A percentile compares a stretch with the other conserved stretches of the same genome.
Conservation (phyloP, 208 protist genomes). For the Trypanosoma rangeli region DNA sequence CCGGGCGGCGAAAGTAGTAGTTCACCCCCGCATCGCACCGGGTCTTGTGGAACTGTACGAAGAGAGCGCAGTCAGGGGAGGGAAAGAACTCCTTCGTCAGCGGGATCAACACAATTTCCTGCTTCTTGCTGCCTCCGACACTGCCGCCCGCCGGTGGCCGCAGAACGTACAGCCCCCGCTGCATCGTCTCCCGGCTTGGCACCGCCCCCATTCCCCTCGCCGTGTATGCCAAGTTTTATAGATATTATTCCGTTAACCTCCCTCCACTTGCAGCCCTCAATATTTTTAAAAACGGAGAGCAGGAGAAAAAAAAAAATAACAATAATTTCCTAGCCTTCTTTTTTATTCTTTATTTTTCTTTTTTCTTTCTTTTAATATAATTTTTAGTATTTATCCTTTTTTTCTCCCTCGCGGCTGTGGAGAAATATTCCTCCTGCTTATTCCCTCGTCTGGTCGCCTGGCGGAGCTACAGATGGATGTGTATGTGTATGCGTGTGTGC, state of each 20-base stretch:
- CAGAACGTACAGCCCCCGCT: constrained; percentile 54
- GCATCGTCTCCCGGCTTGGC: constrained; percentile 71
- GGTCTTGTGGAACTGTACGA: constrained; percentile 79
- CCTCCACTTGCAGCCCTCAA: too few relatives aligned
- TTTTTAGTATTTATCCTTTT: too few relatives aligned
- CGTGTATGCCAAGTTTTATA: too few relatives aligned
- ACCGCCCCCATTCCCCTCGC: constrained; percentile 56
- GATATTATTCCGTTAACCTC: too few relatives aligned
- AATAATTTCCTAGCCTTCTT: too few relatives aligned
- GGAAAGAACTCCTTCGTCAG: constrained; percentile 83
- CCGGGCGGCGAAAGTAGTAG: constrained; percentile 82
- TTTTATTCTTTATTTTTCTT: not conserved
- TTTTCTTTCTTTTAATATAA: not conserved
- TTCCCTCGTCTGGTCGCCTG: too few relatives aligned
- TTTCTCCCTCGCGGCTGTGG: too few relatives aligned
- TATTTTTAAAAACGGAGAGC: too few relatives aligned
- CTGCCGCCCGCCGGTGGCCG: constrained; percentile 21
- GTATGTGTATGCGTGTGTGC: too few relatives aligned
- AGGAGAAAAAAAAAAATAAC: too few relatives aligned
- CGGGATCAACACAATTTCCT: constrained; percentile 77
- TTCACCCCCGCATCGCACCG: constrained; percentile 82
- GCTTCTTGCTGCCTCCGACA: constrained; percentile 19
- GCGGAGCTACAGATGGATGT: too few relatives aligned
- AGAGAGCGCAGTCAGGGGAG: constrained; percentile 70
- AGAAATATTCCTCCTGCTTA: too few relatives aligned